Conservation (phyloP, 257 asterid genomes). For the Cynanchum wilfordii region DNA sequence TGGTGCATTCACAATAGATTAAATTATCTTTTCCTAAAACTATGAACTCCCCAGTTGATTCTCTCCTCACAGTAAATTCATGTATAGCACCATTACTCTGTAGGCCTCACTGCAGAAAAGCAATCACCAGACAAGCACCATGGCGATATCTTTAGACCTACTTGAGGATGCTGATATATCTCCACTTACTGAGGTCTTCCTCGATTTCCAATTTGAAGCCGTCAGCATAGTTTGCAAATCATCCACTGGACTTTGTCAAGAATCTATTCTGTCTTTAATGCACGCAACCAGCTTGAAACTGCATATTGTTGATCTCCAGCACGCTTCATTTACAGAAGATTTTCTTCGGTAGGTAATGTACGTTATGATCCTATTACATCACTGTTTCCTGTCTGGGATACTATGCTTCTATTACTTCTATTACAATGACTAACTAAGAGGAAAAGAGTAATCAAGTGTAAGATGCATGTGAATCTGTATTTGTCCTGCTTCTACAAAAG, state of each 20-base stretch:
- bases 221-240: slow-evolving; percentile 15
- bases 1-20: not conserved
- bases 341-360: slow-evolving; percentile 25
- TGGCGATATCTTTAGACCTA: slow-evolving; percentile 20
- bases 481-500: not conserved
- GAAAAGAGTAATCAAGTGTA: not conserved
- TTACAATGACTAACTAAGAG: not conserved
- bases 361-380: not conserved
- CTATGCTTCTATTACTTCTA: not conserved
- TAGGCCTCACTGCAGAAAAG: slow-evolving; percentile 23
- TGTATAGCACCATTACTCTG: not conserved
- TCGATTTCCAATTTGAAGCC: slow-evolving; percentile 14
- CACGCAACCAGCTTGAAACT: slow-evolving; percentile 25
- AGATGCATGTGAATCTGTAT: not conserved
- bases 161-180: slow-evolving; percentile 25
- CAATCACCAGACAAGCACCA: slow-evolving; percentile 15
- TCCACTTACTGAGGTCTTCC: slow-evolving; percentile 22
- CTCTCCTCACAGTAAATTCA: not conserved
- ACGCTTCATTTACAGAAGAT: slow-evolving; percentile 22
- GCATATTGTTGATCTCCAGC: slow-evolving; percentile 23
- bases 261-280: slow-evolving; percentile 19
- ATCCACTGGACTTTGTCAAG: slow-evolving; percentile 17
- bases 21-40: not conserved
- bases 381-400: not conserved
- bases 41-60: not conserved